phyloP scores from a whole-genome alignment of 805 yeast genomes.

The Myxozyma monticola region DNA sequence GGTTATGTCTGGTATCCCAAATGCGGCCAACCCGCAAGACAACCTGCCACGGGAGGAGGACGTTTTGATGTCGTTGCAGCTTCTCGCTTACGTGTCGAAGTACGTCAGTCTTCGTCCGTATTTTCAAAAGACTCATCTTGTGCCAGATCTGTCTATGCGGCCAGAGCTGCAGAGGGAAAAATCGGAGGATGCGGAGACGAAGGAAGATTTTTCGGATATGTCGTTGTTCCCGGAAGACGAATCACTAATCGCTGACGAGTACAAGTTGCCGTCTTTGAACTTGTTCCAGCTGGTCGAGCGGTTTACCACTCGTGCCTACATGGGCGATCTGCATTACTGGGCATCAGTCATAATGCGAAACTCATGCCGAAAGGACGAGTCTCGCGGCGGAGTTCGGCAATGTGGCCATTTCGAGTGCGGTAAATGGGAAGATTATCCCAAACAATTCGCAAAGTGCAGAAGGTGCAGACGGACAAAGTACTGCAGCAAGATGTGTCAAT shows the following conservation, averaged over 20 bases:
- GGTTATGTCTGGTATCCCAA: no score
- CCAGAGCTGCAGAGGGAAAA: constrained; percentile 10
- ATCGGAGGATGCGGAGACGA: not conserved
- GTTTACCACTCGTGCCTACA: constrained; percentile 69
- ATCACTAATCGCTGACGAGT: constrained; percentile 46
- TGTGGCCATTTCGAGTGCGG: constrained; percentile 95
- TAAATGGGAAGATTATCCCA: constrained; percentile 85
- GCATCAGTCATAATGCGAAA: constrained; percentile 97
- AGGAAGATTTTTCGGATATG: constrained; percentile 16
- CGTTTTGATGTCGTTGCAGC: constrained; percentile 87
- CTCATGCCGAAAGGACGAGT: constrained; percentile 87
- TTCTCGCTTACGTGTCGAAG: constrained; percentile 89
- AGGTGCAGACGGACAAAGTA: constrained; percentile 93
- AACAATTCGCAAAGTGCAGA: constrained; percentile 93
- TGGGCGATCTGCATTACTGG: constrained; percentile 89
- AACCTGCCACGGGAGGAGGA: constrained; percentile 83
- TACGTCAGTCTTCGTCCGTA: constrained; percentile 75
- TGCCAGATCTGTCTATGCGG: constrained; percentile 62
- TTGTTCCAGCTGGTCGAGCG: constrained; percentile 90
- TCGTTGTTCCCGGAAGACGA: constrained; percentile 21
- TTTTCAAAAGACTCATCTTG: constrained; percentile 72
- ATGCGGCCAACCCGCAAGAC: constrained; percentile 23
- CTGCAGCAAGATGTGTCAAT: constrained; percentile 89
- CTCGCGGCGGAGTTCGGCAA: constrained; percentile 85
- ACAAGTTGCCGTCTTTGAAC: constrained; percentile 50